Evolutionary conservation across 495 filamentous ascomycete genomes (phyloP).

Genomic region (Letharia lupina): DNA sequence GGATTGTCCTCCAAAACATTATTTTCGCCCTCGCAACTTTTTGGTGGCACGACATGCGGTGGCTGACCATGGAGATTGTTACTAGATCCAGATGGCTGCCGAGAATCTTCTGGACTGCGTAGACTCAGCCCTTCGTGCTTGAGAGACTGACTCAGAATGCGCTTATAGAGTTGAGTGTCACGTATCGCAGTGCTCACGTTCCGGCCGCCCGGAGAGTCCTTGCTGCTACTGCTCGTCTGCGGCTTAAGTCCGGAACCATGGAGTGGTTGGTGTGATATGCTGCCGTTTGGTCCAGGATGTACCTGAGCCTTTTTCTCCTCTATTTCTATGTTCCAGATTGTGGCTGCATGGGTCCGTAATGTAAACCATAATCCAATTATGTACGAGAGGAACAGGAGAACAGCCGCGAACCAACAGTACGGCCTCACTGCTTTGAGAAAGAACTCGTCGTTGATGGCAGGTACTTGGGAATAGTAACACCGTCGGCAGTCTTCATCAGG

Average conservation of each 20-base stretch:
- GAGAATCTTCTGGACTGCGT: conserved; percentile 38
- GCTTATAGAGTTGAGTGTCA: conserved; percentile 84
- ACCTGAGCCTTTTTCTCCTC: conserved; percentile 69
- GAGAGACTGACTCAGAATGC: conserved; percentile 82
- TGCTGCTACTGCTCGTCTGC: conserved; percentile 22
- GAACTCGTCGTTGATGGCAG: conserved; percentile 79
- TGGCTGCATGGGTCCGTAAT: conserved; percentile 86
- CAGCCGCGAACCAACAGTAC: conserved; percentile 80
- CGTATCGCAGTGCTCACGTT: conserved; percentile 46
- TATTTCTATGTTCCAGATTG: conserved; percentile 85
- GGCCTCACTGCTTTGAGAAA: conserved; percentile 84
- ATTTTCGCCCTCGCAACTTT: conserved; percentile 39
- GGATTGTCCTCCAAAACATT: conserved; percentile 19
- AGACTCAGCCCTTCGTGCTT: conserved; percentile 62
- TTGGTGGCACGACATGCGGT: conserved; percentile 67
- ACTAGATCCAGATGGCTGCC: conserved; percentile 34
- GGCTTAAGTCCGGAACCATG: conserved; percentile 15
- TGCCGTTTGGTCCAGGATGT: conserved; percentile 29
- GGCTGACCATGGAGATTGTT: conserved; percentile 28
- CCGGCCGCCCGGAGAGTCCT: conserved; percentile 29
- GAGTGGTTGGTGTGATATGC: conserved; percentile 24
- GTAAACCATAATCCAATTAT: conserved; percentile 95
- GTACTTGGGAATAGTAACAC: conserved; percentile 86
- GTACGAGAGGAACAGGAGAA: conserved; percentile 85
- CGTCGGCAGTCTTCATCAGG: conserved; percentile 66